Evolutionary conservation across 208 protist genomes (phyloP), one percentile per base, ranked within the genome.

Genomic region (Strigomonas culicis): DNA sequence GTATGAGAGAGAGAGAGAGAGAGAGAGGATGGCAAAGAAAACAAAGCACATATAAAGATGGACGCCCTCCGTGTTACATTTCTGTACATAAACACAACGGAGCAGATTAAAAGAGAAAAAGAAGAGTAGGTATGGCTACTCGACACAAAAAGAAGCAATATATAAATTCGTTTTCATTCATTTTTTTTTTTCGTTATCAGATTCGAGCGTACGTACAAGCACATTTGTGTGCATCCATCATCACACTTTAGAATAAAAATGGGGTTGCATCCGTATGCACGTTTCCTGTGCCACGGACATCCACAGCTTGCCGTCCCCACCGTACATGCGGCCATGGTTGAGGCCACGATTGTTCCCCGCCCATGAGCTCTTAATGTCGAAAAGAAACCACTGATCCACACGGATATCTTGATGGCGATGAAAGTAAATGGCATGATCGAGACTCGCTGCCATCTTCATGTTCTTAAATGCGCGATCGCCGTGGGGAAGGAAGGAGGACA

Each of bases 371-470:
- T 32, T 57, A 6, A 84, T 68, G 30, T 85, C 79, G 63, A 75
- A 83, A 4, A 78, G 47, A 53, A 83, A 76, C 82, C 82, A 89
- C 8, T 84, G 66, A 46, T 76, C 64, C 21, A 77, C 62, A 8
- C 55, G 36, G 36, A 83, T 66, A 30, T 28, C 34, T 22, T 74
- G 53, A 4, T 68, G 59, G 47, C 62, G 31, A 62, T 89, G 74
- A 51, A 89, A 82, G 59, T 82, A 78, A 30, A 89, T 75, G 22
- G 76, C 53, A 63, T 89, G 82, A 41, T 89, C 77, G n/a, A 89
- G 76, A 31, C 71, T 78, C n/a, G 73, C 65, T 30, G 79, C 73
- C 60, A 84, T 64, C 13, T 52, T 47, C 58, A 80, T 32, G 22
- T 51, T 13, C 19, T 22, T 8, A 36, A 77, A 68, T n/a, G 66